Evolutionary conservation across 345 rosid species (phyloP).

Genomic region (Rhizophora mangle): DNA sequence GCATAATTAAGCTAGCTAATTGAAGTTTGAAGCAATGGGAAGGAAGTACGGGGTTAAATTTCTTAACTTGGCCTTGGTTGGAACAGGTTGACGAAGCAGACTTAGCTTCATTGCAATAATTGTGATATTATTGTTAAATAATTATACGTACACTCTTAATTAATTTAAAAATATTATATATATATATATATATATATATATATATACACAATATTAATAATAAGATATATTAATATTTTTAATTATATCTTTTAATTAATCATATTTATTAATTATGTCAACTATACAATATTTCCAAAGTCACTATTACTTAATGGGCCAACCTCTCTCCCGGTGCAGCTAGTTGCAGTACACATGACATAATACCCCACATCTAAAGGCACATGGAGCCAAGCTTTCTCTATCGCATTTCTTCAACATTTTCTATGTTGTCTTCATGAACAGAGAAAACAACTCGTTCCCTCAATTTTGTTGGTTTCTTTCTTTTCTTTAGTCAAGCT

Average conservation of each 20-base stretch:
- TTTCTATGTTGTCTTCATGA: conserved; percentile 34
- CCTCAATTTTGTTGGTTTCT: not conserved
- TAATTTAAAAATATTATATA: no score
- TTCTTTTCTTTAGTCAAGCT: conserved; percentile 7
- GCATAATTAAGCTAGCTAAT: no score
- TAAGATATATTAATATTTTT: no score
- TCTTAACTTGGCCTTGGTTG: conserved; percentile 20
- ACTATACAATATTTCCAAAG: no score
- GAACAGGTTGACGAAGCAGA: conserved; percentile 46
- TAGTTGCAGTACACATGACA: conserved; percentile 39
- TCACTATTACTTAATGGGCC: conserved; percentile 16
- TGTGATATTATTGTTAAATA: no score
- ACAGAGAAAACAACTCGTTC: conserved; percentile 27
- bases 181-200: no score
- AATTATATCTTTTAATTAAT: no score
- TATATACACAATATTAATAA: no score
- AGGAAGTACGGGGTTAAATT: not conserved
- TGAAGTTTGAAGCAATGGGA: conserved; percentile 12
- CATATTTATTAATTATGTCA: no score
- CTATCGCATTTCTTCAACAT: conserved; percentile 24
- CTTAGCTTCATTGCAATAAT: conserved; percentile 24
- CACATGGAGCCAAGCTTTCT: conserved; percentile 35
- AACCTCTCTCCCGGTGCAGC: not conserved
- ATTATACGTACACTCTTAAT: no score
- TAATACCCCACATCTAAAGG: conserved; percentile 38